A percentile compares a stretch with the other conserved stretches of the same genome.
Evolutionary conservation across 2,329 filamentous ascomycete species (phyloP).

Genomic region (Phaeosphaeria sp.): DNA sequence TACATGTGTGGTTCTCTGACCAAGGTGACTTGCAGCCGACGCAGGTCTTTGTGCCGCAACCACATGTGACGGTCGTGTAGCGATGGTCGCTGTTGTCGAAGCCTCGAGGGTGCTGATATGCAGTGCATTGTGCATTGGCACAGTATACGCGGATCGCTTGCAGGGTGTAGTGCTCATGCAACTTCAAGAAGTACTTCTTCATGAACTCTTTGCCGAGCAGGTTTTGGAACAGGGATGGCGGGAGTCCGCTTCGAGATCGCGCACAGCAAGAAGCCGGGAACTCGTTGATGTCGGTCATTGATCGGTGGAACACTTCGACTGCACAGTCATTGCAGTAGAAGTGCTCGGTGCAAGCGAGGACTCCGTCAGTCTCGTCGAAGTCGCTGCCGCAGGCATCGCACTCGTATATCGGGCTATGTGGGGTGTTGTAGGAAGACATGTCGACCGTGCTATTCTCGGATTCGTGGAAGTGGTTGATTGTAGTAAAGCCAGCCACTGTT

Average conservation of each 20-base stretch:
- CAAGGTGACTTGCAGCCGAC: conserved; percentile 10
- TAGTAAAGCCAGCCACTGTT: not conserved
- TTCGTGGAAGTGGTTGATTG: not conserved
- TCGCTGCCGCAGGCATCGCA: conserved; percentile 6
- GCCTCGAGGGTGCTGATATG: not conserved
- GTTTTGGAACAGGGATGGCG: not conserved
- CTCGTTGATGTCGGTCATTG: not conserved
- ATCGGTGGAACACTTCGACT: conserved; percentile 1
- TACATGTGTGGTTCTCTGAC: conserved; percentile 6
- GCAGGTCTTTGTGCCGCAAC: conserved; percentile 8
- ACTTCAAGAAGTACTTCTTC: not conserved
- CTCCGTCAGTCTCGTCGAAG: not conserved
- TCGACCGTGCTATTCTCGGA: not conserved
- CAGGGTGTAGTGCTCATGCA: conserved; percentile 3
- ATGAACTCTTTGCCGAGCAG: conserved; percentile 1
- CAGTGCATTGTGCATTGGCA: conserved; percentile 2
- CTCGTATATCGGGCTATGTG: conserved; percentile 1
- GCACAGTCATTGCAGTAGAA: conserved; percentile 9
- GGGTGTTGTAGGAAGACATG: not conserved
- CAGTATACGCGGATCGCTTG: conserved; percentile 3
- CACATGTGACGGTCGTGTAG: not conserved
- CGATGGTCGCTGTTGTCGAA: not conserved
- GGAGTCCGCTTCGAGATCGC: not conserved
- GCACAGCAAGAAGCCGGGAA: conserved; percentile 8
- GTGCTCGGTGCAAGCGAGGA: conserved; percentile 6